phyloP scores from a whole-genome alignment of 2,329 filamentous ascomycete genomes.

The Neurospora sp. region DNA sequence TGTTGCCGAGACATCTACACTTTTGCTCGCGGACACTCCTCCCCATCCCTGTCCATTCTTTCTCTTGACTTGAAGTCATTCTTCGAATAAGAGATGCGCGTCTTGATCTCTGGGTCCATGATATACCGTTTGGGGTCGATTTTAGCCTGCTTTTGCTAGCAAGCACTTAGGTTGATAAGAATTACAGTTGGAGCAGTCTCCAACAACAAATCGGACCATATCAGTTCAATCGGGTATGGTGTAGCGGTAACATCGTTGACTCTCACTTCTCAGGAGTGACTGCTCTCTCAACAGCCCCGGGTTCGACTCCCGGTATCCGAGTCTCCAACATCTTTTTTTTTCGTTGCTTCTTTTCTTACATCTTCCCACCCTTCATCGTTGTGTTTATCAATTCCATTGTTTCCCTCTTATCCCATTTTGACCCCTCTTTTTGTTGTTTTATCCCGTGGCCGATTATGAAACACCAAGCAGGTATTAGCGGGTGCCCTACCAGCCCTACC shows the following conservation, averaged over 20 bases:
- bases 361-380: background rate
- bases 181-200: fast-evolving
- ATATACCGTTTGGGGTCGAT: background rate
- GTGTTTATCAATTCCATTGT: background rate
- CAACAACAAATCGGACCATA: background rate
- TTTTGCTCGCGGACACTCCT: background rate
- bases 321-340: background rate
- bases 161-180: background rate
- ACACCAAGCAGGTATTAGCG: background rate
- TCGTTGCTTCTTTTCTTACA: background rate
- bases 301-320: background rate
- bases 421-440: background rate
- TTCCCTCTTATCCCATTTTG: background rate
- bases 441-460: background rate
- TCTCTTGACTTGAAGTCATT: background rate
- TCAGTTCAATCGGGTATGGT: background rate
- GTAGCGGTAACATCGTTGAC: too few species aligned
- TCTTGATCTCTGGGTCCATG: background rate
- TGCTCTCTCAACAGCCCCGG: background rate
- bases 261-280: too few species aligned
- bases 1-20: background rate
- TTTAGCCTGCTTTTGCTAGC: background rate
- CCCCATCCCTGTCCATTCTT: background rate
- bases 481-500: background rate
- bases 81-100: background rate